phyloP scores from a whole-genome alignment of 345 rosid species.

The Lepidium aucheri region DNA sequence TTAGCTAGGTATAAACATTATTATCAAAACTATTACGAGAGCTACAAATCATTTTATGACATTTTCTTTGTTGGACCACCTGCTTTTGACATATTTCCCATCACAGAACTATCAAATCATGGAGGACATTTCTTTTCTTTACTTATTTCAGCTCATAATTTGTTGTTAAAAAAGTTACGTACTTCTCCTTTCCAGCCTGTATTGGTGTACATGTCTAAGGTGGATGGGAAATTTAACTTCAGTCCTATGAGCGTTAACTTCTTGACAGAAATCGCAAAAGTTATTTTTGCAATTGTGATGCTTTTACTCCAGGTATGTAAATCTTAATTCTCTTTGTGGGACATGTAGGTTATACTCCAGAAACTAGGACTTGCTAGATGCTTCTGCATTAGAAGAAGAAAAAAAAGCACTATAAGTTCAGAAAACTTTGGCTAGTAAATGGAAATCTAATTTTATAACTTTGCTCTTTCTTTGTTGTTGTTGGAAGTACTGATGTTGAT shows the following conservation, averaged over 20 bases:
- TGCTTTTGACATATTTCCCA: neutral
- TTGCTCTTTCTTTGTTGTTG: neutral
- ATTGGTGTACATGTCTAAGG: conserved; percentile 67
- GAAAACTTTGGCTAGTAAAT: neutral
- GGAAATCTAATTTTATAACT: neutral
- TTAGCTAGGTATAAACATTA: neutral
- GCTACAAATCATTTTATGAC: neutral
- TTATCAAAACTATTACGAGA: neutral
- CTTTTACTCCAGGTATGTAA: conserved; percentile 55
- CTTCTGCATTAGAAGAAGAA: neutral
- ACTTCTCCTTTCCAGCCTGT: conserved; percentile 55
- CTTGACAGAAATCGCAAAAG: conserved; percentile 64
- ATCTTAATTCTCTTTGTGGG: neutral
- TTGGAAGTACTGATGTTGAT: conserved; percentile 1
- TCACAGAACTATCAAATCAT: neutral
- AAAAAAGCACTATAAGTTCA: neutral
- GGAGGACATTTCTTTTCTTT: neutral
- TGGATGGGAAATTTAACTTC: conserved; percentile 67
- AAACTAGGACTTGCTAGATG: neutral
- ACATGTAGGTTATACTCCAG: neutral
- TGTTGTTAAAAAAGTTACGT: neutral
- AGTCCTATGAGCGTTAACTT: conserved; percentile 77
- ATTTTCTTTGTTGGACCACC: neutral
- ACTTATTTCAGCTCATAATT: neutral
- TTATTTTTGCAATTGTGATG: conserved; percentile 62